These are phyloP conservation scores for Aaosphaeria pasadenensis DNA, from an alignment of 2,329 filamentous ascomycete genomes.

Conservation along the genomic window DNA sequence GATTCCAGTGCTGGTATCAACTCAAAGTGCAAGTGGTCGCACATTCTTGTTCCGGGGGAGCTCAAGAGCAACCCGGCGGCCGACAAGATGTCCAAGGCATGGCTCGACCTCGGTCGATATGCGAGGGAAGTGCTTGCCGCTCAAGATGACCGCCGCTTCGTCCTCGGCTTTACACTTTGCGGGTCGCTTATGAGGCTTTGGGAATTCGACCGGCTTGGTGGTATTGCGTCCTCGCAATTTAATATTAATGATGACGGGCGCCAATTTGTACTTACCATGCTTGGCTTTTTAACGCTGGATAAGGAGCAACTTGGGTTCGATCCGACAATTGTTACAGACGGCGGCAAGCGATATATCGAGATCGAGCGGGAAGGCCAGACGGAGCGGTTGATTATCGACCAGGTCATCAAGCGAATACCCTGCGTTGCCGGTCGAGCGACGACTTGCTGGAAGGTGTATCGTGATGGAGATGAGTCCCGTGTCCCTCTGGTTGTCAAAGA, in stretches of 20 bases:
- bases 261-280: constrained; percentile 40
- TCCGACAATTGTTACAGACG: constrained; percentile 36
- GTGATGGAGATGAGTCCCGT: constrained; percentile 24
- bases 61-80: constrained; percentile 46
- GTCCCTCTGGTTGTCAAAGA: constrained; percentile 46
- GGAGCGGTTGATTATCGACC: constrained; percentile 16
- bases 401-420: constrained; percentile 11
- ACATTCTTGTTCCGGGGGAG: constrained; percentile 47
- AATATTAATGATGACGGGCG: constrained; percentile 45
- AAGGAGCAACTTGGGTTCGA: constrained; percentile 45
- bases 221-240: constrained; percentile 45
- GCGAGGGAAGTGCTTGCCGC: constrained; percentile 43
- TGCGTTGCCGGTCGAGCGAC: constrained; percentile 14
- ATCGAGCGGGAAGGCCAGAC: constrained; percentile 33
- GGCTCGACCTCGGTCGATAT: constrained; percentile 43
- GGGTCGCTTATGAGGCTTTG: constrained; percentile 46
- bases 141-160: constrained; percentile 33
- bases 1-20: constrained; percentile 8
- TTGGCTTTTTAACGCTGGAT: constrained; percentile 44
- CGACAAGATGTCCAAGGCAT: constrained; percentile 33
- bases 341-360: constrained; percentile 37
- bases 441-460: constrained; percentile 33
- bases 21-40: constrained; percentile 33
- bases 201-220: constrained; percentile 47
- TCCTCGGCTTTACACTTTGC: constrained; percentile 50